These are phyloP conservation scores for Pecoramyces ruminantium DNA, from an alignment of 192 early-diverging fungal species.

Conservation along the genomic window DNA sequence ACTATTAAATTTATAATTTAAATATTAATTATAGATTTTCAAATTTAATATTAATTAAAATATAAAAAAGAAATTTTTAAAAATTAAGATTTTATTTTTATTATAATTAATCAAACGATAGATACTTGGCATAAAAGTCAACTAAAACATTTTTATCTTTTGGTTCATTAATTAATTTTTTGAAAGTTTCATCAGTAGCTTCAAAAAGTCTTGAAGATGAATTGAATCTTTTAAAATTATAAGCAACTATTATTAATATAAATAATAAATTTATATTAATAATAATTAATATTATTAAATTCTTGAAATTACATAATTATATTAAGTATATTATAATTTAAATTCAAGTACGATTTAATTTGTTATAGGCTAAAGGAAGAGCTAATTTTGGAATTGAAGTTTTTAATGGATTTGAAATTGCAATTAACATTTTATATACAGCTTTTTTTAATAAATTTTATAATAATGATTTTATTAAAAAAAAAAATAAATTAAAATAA, in stretches of 20 bases:
- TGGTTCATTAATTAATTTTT: not conserved
- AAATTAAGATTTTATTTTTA: too few relatives aligned
- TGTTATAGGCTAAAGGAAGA: not conserved
- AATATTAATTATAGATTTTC: not conserved
- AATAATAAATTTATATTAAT: too few relatives aligned
- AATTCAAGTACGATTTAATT: not conserved
- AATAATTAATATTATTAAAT: too few relatives aligned
- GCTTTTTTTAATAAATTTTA: too few relatives aligned
- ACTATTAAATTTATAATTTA: constrained; percentile 8
- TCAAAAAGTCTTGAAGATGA: not conserved
- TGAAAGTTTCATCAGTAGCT: not conserved
- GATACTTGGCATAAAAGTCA: not conserved
- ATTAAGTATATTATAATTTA: too few relatives aligned
- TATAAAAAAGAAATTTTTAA: too few relatives aligned
- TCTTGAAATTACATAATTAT: too few relatives aligned
- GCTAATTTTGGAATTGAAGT: not conserved
- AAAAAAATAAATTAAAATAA: too few relatives aligned
- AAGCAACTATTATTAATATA: not conserved
- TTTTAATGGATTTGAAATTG: not conserved
- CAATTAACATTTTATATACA: not conserved
- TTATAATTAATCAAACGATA: too few relatives aligned
- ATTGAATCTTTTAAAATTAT: not conserved
- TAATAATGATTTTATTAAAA: too few relatives aligned
- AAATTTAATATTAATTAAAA: not conserved
- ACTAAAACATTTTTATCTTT: not conserved